Evolutionary conservation across 768 basidiomycete genomes (phyloP), one percentile per base, ranked within the genome.

Genomic region (Kwoniella sp.): DNA sequence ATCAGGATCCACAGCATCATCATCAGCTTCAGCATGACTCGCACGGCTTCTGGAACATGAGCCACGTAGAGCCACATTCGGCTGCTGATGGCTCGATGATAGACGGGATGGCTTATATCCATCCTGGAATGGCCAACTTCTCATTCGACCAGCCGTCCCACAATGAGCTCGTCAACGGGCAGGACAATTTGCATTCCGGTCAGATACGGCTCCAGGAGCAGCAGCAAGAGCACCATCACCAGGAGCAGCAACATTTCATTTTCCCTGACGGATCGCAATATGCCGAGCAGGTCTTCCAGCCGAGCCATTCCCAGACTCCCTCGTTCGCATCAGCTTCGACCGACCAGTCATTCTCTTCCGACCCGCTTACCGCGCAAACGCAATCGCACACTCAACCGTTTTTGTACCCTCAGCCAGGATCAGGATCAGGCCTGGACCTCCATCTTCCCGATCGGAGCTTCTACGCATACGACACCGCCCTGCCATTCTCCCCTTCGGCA

Each of bases 381-480:
- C n/a, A 58, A 54, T 25, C 23, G 25, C 11, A 51, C 29, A 29
- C 26, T n/a, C 61, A 11, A 23, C 30, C 30, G 63, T 38, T 61
- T 52, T n/a, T 38, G 51, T 45, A 38, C 22, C 55, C n/a, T 37
- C 31, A 22, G 41, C 15, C 55, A 59, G 22, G 64, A 70, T 17
- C 71, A 59, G n/a, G n/a, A n/a, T n/a, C n/a, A n/a, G n/a, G n/a
- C n/a, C n/a, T 45, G 41, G 41, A 45, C 41, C 41, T 45, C 4
- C 41, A 45, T 20, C 41, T 45, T 3, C 8, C 41, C 41, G 17
- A 45, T 3, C 41, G 20, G 4, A 17, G 20, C 20, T 45, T 45
- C 41, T 71, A 67, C 61, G 68, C 63, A 45, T 71, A 67, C 58
- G 73, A 74, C 41, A 68, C 71, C 17, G 73, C 73, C 1, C 56